Evolutionary conservation across 352 stramenopile species (phyloP), one percentile per base, ranked within the genome.

Genomic region (Globisporangium canariense): DNA sequence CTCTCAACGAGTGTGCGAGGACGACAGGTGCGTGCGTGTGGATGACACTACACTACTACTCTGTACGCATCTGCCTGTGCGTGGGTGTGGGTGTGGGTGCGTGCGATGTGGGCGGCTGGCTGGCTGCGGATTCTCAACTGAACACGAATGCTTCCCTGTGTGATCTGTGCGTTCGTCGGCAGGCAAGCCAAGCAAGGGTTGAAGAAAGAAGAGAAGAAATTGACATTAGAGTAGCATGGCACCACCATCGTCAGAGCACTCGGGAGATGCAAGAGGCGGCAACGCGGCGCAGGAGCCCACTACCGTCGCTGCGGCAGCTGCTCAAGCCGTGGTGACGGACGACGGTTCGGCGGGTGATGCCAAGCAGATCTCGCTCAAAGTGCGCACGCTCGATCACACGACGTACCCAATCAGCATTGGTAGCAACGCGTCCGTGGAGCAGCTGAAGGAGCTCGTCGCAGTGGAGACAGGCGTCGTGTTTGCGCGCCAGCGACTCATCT

Each of bases 341-440:
- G 51, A 57, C n/a, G 28, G 16, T 28, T 43, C 28, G 14, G 11
- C 28, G 14, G 45, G 36, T 41, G 36, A 57, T 34, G 46, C 63
- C 6, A 68, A 66, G 16, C 73, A 74, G 52, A 70, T 93, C 25
- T 81, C 77, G 49, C 78, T 95, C 4, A 93, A 93, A 58, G 79
- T 95, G 62, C 86, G 86, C 51, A 95, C 80, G 59, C 69, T 95
- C 57, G 86, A 95, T 74, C 87, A 95, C 55, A 83, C 79, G 43
- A 91, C 84, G 58, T 93, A 90, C 64, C 79, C 77, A 40, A 87
- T 95, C 54, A 82, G 69, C 36, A 73, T 93, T 30, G 64, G 70
- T 47, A 79, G 73, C 41, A 75, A 78, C 40, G 86, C 87, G 52
- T 90, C 81, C 1, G 85, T 95, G 56, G 74, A 77, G 43, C 79